phyloP scores from a whole-genome alignment of 257 asterid species.

The Voacanga thouarsii region DNA sequence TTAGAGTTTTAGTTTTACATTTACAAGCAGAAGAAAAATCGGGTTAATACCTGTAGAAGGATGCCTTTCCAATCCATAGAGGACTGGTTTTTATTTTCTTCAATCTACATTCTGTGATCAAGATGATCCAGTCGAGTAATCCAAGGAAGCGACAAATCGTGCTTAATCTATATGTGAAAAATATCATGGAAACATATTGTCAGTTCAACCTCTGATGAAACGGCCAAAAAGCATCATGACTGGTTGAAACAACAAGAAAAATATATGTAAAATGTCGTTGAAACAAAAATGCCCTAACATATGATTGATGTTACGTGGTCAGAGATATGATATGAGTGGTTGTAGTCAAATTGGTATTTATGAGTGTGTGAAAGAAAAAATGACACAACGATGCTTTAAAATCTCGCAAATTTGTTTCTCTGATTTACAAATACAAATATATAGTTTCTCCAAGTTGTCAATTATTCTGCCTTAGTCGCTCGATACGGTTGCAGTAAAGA shows the following conservation, averaged over 20 bases:
- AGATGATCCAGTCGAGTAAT: slow-evolving; percentile 52
- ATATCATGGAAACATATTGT: not conserved
- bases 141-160: slow-evolving; percentile 55
- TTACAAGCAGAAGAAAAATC: not conserved
- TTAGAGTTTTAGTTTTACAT: not conserved
- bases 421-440: too few relatives aligned
- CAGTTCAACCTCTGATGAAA: not conserved
- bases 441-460: too few relatives aligned
- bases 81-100: slow-evolving; percentile 33
- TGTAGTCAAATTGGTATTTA: too few relatives aligned
- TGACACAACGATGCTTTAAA: too few relatives aligned
- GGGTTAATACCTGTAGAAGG: slow-evolving; percentile 38
- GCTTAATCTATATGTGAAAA: slow-evolving; percentile 33
- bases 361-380: too few relatives aligned
- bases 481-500: not conserved
- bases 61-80: slow-evolving; percentile 35
- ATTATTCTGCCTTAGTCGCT: not conserved
- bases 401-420: too few relatives aligned
- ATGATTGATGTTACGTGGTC: too few relatives aligned
- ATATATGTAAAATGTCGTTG: too few relatives aligned
- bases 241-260: too few relatives aligned
- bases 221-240: too few relatives aligned
- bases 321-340: too few relatives aligned
- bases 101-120: slow-evolving; percentile 61
- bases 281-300: too few relatives aligned